Conservation (phyloP, 129 eudicot genomes). For the Lonicera japonica region DNA sequence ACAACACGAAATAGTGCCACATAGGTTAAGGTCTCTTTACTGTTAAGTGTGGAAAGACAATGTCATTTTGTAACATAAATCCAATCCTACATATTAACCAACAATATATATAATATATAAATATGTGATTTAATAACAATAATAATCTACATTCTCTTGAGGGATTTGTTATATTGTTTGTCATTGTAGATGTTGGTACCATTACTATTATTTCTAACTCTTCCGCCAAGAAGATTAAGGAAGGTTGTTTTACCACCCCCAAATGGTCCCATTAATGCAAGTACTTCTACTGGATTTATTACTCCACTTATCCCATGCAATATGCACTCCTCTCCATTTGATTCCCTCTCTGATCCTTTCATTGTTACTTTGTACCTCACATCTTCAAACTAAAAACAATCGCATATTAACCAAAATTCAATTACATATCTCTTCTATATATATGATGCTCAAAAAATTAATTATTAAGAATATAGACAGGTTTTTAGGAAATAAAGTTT, state of each 20-base stretch:
- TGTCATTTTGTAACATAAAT: slow-evolving; percentile 32
- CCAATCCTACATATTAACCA: slow-evolving; percentile 35
- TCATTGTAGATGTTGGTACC: slow-evolving; percentile 35
- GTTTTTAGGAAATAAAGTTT: background rate
- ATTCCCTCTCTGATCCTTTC: slow-evolving; percentile 8
- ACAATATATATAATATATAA: too few relatives aligned
- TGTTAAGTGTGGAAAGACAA: slow-evolving; percentile 32
- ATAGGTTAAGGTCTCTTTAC: slow-evolving; percentile 35
- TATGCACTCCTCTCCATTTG: slow-evolving; percentile 13
- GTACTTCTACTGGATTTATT: slow-evolving; percentile 36
- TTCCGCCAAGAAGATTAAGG: slow-evolving; percentile 36
- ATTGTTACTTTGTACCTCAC: slow-evolving; percentile 24
- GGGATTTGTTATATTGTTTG: slow-evolving; percentile 24
- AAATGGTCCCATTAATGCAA: slow-evolving; percentile 45
- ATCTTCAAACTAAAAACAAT: slow-evolving; percentile 42
- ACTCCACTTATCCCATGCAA: slow-evolving; percentile 35
- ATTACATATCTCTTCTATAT: too few relatives aligned
- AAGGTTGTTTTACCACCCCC: slow-evolving; percentile 44
- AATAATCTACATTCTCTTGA: slow-evolving; percentile 25
- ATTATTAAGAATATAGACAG: too few relatives aligned
- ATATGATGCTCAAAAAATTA: background rate
- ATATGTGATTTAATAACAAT: too few relatives aligned
- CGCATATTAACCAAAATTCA: too few relatives aligned
- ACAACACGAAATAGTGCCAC: slow-evolving; percentile 31
- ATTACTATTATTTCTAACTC: slow-evolving; percentile 19